A percentile compares a stretch with the other conserved stretches of the same genome.
Conservation (phyloP, 2,329 filamentous ascomycete genomes). For the Neofusicoccum parvum region DNA sequence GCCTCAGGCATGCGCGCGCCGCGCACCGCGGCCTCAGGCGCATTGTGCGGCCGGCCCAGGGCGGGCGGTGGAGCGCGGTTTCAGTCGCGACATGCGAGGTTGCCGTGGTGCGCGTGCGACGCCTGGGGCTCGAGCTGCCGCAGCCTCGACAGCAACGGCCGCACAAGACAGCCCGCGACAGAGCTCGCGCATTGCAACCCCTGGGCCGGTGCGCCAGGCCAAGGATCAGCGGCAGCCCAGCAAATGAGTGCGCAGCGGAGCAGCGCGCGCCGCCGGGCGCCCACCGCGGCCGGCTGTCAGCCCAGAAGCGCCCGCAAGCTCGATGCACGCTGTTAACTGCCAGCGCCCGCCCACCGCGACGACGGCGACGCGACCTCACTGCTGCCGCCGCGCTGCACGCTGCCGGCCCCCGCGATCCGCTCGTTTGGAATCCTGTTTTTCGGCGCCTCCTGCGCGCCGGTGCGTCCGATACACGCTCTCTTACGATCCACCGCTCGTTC, state of each 20-base stretch:
- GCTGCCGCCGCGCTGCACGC: background rate
- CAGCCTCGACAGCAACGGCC: conserved; percentile 10
- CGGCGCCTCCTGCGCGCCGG: background rate
- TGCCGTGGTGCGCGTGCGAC: background rate
- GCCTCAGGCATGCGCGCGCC: background rate
- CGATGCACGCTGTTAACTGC: conserved; percentile 2
- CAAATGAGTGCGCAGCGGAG: conserved; percentile 5
- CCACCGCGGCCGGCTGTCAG: background rate
- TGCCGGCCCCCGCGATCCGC: background rate
- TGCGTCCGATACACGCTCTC: conserved; percentile 18
- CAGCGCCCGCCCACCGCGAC: conserved; percentile 2
- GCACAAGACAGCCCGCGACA: conserved; percentile 1
- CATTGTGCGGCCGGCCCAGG: background rate
- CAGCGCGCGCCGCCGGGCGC: background rate
- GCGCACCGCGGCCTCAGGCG: background rate
- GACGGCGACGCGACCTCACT: background rate
- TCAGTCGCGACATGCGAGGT: conserved; percentile 12
- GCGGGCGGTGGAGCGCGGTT: conserved; percentile 7
- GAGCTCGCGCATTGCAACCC: conserved; percentile 1
- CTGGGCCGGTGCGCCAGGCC: background rate
- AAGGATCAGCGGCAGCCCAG: conserved; percentile 1
- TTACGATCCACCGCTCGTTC: conserved; percentile 17
- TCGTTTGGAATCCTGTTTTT: background rate
- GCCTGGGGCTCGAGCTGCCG: background rate
- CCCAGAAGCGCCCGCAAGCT: conserved; percentile 16